phyloP scores from a whole-genome alignment of 1,284 basidiomycete species.

The Mycena sp. region DNA sequence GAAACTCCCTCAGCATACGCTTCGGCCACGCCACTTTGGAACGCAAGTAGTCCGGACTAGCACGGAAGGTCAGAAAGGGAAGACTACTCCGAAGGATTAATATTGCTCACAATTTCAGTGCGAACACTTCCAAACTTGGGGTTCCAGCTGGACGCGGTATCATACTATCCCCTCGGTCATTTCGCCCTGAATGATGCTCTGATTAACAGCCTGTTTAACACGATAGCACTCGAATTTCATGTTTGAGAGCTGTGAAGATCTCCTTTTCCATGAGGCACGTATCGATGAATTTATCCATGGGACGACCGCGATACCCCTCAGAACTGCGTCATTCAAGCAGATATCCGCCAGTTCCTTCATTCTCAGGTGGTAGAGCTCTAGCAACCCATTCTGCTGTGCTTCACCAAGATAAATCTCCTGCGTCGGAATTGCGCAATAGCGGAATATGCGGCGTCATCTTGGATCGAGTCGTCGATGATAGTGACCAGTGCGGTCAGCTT shows the following conservation, averaged over 20 bases:
- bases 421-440: conserved; percentile 14
- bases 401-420: conserved; percentile 3
- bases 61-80: neutral
- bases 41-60: conserved; percentile 20
- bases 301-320: conserved; percentile 9
- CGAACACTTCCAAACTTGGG: neutral
- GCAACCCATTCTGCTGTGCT: conserved; percentile 1
- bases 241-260: conserved; percentile 1
- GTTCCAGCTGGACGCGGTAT: too few relatives aligned
- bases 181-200: neutral
- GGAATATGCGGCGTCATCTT: neutral
- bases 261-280: conserved; percentile 18
- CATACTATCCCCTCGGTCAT: too few relatives aligned
- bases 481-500: conserved; percentile 17
- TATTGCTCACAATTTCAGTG: conserved; percentile 14
- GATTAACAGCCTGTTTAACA: neutral
- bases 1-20: conserved; percentile 18
- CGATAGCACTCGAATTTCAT: neutral
- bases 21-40: conserved; percentile 16
- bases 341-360: conserved; percentile 8
- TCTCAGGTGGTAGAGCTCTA: conserved; percentile 6
- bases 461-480: conserved; percentile 18
- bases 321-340: conserved; percentile 1
- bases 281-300: conserved; percentile 23
- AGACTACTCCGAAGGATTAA: too few relatives aligned